Evolutionary conservation across 768 basidiomycete species (phyloP).

Genomic region (Leccinum boreale): DNA sequence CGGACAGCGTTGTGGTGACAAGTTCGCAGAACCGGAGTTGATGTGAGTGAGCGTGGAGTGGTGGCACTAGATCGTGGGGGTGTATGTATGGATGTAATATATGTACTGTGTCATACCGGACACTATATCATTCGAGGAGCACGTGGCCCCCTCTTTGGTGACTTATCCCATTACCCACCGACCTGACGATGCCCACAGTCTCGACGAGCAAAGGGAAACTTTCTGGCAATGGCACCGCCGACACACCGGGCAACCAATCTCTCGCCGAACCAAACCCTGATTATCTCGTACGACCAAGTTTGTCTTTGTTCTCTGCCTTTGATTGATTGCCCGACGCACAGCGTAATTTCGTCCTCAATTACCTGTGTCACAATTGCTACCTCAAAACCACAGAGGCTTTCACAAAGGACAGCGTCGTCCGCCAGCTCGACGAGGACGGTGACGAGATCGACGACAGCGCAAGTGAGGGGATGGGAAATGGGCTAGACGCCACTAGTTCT

Average conservation of each 20-base stretch:
- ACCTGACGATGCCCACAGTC: constrained; percentile 18
- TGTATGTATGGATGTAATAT: not conserved
- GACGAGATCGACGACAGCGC: constrained; percentile 46
- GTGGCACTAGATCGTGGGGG: not conserved
- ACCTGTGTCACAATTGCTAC: constrained; percentile 72
- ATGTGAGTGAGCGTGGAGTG: not conserved
- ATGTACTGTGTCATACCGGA: constrained; percentile 1
- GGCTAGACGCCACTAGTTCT: not conserved
- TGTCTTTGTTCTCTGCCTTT: not conserved
- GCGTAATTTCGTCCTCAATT: constrained; percentile 72
- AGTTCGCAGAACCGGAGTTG: constrained; percentile 40
- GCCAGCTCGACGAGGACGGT: constrained; percentile 66
- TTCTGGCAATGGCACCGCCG: constrained; percentile 1
- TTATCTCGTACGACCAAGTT: constrained; percentile 39
- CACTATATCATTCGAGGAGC: constrained; percentile 5
- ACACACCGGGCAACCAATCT: constrained; percentile 17
- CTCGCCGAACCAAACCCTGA: constrained; percentile 38
- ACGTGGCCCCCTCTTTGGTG: constrained; percentile 5
- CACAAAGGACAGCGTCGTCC: constrained; percentile 55
- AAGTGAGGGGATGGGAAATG: constrained; percentile 20
- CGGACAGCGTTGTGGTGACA: constrained; percentile 18
- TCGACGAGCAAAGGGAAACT: constrained; percentile 18
- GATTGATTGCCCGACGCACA: constrained; percentile 26
- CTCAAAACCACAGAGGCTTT: constrained; percentile 70
- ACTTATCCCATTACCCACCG: not conserved